Conservation (phyloP, 371 early-diverging fungal species). For the Lichtheimia ramosa region DNA sequence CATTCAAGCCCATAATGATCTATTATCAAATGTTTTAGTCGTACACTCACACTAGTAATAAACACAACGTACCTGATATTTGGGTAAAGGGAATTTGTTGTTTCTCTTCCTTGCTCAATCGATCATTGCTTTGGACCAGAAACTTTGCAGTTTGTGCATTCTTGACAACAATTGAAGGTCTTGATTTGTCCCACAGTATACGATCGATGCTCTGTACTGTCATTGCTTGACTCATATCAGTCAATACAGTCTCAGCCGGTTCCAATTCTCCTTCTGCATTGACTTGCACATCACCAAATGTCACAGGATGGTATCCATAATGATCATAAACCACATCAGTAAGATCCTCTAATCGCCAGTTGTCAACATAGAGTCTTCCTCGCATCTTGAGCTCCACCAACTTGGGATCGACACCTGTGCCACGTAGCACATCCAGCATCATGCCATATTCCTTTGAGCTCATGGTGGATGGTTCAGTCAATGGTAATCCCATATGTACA, state of each 20-base stretch:
- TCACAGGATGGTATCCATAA: conserved; percentile 77
- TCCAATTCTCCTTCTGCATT: conserved; percentile 38
- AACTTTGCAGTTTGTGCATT: conserved; percentile 33
- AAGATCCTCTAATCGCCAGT: conserved; percentile 16
- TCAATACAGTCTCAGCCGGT: conserved; percentile 65
- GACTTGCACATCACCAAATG: conserved; percentile 66
- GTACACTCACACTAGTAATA: background rate
- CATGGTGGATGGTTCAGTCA: conserved; percentile 26
- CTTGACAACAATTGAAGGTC: conserved; percentile 1
- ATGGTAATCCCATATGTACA: conserved; percentile 38
- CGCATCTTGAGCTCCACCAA: conserved; percentile 7
- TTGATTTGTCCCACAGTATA: conserved; percentile 43
- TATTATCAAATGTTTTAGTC: background rate
- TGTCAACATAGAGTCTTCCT: conserved; percentile 3
- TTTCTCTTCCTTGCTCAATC: conserved; percentile 12
- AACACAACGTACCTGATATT: conserved; percentile 19
- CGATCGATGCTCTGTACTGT: conserved; percentile 74
- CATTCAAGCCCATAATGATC: conserved; percentile 27
- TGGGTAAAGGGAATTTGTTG: conserved; percentile 14
- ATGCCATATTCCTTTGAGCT: conserved; percentile 60
- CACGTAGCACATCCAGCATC: conserved; percentile 72
- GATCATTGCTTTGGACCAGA: conserved; percentile 34
- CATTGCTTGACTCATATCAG: conserved; percentile 50
- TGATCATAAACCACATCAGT: conserved; percentile 57
- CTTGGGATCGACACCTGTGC: conserved; percentile 42